Evolutionary conservation across 306 rosid genomes (phyloP).

Genomic region (Medicago arabica): DNA sequence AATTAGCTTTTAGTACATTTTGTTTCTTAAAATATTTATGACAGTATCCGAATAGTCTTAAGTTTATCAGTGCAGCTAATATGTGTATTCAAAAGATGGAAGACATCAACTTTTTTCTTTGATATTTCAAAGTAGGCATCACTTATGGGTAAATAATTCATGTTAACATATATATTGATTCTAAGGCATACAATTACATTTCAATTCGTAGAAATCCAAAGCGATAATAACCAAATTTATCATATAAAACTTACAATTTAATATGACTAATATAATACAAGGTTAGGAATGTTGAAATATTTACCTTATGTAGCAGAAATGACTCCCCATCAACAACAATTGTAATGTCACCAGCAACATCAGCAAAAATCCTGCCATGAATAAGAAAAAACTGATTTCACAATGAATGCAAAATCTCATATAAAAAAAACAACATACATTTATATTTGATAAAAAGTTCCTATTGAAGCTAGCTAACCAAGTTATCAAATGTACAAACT

Average conservation of each 20-base stretch:
- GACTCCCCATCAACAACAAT: conserved; percentile 78
- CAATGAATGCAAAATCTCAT: conserved; percentile 16
- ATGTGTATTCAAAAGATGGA: too few species aligned
- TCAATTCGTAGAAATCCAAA: conserved; percentile 18
- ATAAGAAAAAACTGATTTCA: conserved; percentile 7
- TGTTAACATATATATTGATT: too few species aligned
- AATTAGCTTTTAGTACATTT: conserved; percentile 26
- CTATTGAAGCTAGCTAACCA: not conserved
- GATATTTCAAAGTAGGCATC: too few species aligned
- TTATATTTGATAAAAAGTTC: not conserved
- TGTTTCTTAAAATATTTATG: conserved; percentile 4
- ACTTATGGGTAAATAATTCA: too few species aligned
- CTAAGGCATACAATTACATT: not conserved
- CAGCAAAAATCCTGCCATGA: conserved; percentile 75
- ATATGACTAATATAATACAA: conserved; percentile 19
- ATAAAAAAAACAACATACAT: not conserved
- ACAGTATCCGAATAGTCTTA: conserved; percentile 11
- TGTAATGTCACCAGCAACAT: conserved; percentile 91
- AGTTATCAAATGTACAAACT: conserved; percentile 8
- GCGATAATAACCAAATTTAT: conserved; percentile 8
- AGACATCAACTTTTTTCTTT: too few species aligned
- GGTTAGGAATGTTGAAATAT: conserved; percentile 18
- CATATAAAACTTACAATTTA: not conserved
- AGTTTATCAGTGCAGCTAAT: conserved; percentile 6
- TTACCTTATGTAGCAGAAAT: conserved; percentile 87